These are phyloP conservation scores for Fusarium ramigenum DNA, from an alignment of 2,329 filamentous ascomycete genomes.

Conservation along the genomic window DNA sequence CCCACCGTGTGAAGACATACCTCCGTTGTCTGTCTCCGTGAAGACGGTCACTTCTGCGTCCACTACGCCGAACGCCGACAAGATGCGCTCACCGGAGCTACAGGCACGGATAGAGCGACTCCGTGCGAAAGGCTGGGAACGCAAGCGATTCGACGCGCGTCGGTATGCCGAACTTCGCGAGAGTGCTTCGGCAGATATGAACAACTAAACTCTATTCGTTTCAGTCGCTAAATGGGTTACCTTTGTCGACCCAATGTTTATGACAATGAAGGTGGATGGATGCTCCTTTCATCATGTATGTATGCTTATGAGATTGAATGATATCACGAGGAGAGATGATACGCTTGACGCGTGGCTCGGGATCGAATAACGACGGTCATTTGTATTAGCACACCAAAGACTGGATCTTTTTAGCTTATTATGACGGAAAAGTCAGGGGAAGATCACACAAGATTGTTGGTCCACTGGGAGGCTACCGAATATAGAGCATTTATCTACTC, in stretches of 20 bases:
- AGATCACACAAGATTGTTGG: not conserved
- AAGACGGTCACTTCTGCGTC: constrained; percentile 1
- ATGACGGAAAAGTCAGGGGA: not conserved
- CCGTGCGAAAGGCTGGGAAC: constrained; percentile 63
- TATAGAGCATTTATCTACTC: constrained; percentile 13
- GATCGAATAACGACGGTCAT: not conserved
- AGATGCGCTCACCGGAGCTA: constrained; percentile 54
- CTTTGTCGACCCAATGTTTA: not conserved
- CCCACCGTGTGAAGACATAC: constrained; percentile 36
- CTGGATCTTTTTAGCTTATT: constrained; percentile 27
- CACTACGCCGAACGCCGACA: constrained; percentile 43
- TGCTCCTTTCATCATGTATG: constrained; percentile 14
- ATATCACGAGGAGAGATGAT: constrained; percentile 24
- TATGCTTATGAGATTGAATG: constrained; percentile 28
- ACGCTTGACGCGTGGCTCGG: not conserved
- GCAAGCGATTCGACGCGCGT: constrained; percentile 63
- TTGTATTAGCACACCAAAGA: constrained; percentile 10
- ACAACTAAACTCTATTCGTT: constrained; percentile 11
- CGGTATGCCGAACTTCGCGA: constrained; percentile 64
- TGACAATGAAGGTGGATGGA: not conserved
- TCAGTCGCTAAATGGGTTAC: not conserved
- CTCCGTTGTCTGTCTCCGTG: not conserved
- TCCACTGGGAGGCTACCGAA: constrained; percentile 17
- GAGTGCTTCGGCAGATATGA: constrained; percentile 61
- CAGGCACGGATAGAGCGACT: constrained; percentile 64